Percentiles rank a stretch among this genome's conserved stretches.
phyloP scores from a whole-genome alignment of 2,329 filamentous ascomycete genomes.

The Onygenales sp. region DNA sequence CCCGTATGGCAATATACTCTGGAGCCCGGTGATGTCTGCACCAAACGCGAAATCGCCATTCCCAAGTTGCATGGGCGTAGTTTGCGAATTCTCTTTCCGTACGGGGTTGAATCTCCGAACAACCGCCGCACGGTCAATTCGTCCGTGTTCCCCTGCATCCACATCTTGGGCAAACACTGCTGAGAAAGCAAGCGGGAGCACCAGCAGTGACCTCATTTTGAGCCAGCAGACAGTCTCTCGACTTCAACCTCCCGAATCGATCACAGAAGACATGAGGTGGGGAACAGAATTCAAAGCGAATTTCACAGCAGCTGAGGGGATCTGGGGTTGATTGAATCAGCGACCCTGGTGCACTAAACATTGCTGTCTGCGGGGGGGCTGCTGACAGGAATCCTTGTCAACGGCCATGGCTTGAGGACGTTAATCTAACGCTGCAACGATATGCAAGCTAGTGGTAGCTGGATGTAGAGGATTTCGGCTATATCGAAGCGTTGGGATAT shows the following conservation, averaged over 20 bases:
- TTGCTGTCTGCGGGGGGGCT: background rate
- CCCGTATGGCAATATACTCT: conserved; percentile 35
- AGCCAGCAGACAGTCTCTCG: background rate
- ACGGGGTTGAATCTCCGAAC: conserved; percentile 35
- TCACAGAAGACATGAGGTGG: background rate
- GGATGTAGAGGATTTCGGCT: too few species aligned
- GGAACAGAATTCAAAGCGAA: background rate
- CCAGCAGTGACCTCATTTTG: background rate
- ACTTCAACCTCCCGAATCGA: background rate
- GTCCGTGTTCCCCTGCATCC: background rate
- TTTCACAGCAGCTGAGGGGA: background rate
- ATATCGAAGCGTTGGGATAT: too few species aligned
- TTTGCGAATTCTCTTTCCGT: conserved; percentile 39
- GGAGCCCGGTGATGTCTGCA: conserved; percentile 37
- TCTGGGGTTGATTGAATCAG: background rate
- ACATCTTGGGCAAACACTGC: background rate
- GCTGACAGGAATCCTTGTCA: background rate
- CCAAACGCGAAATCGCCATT: conserved; percentile 42
- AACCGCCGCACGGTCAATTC: conserved; percentile 1
- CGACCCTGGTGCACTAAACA: background rate
- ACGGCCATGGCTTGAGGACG: background rate
- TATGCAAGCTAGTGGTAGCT: too few species aligned
- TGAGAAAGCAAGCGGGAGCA: background rate
- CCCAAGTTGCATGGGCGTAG: conserved; percentile 44
- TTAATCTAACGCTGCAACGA: background rate